phyloP scores from a whole-genome alignment of 805 yeast genomes.

The Cephaloascus fragrans region DNA sequence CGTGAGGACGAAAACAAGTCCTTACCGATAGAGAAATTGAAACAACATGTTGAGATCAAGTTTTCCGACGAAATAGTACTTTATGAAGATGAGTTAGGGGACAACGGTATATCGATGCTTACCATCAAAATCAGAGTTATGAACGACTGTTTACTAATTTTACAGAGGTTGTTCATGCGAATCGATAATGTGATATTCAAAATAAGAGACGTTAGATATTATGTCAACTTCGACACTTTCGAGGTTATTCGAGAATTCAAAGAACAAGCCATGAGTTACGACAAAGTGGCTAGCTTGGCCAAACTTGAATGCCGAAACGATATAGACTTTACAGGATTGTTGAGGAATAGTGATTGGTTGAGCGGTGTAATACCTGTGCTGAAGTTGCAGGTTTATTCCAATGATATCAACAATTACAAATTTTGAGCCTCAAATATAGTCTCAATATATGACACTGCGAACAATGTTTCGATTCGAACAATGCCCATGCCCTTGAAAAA shows the following conservation, averaged over 20 bases:
- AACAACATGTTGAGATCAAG: conserved; percentile 72
- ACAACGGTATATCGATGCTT: conserved; percentile 80
- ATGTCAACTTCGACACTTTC: conserved; percentile 61
- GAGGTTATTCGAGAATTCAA: conserved; percentile 69
- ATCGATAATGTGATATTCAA: conserved; percentile 86
- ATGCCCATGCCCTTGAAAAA: too few species aligned
- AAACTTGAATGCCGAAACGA: conserved; percentile 7
- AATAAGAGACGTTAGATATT: conserved; percentile 77
- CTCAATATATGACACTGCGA: too few species aligned
- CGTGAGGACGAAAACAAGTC: conserved; percentile 16
- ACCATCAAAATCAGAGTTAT: conserved; percentile 81
- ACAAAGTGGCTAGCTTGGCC: conserved; percentile 21
- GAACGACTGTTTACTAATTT: conserved; percentile 65
- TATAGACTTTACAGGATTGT: conserved; percentile 29
- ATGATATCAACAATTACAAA: too few species aligned
- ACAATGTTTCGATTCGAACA: too few species aligned
- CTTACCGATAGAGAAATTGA: conserved; percentile 65
- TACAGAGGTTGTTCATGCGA: conserved; percentile 73
- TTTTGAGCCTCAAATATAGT: too few species aligned
- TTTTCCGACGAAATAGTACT: conserved; percentile 84
- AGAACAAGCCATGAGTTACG: conserved; percentile 51
- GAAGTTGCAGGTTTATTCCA: conserved; percentile 1
- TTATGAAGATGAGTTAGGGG: conserved; percentile 94
- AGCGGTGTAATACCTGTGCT: conserved; percentile 44
- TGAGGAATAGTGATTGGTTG: conserved; percentile 44